Conservation (phyloP, 371 early-diverging fungal genomes). For the Sporodiniella umbellata region DNA sequence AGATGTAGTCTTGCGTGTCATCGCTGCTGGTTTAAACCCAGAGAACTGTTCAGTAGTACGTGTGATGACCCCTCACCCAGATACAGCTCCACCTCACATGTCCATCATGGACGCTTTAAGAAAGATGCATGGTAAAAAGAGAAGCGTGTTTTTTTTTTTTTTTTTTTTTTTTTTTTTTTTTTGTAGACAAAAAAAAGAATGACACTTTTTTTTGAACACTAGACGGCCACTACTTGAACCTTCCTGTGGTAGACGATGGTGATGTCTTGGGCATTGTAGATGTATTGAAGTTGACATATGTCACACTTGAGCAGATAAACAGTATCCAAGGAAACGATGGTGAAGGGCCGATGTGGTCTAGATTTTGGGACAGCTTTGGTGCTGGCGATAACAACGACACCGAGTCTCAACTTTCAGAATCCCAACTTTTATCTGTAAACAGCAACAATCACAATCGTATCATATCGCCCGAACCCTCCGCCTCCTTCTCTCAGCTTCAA, state of each 20-base stretch:
- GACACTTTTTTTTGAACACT: too few species aligned
- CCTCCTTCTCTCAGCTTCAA: slow-evolving; percentile 30
- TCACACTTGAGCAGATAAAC: slow-evolving; percentile 59
- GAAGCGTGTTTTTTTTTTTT: too few species aligned
- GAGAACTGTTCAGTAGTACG: slow-evolving; percentile 82
- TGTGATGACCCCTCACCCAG: slow-evolving; percentile 94
- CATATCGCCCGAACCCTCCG: slow-evolving; percentile 41
- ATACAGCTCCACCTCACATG: slow-evolving; percentile 72
- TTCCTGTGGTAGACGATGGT: slow-evolving; percentile 77
- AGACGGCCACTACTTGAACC: slow-evolving; percentile 81
- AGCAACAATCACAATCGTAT: slow-evolving; percentile 10
- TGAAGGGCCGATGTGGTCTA: slow-evolving; percentile 50
- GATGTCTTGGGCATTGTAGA: slow-evolving; percentile 84
- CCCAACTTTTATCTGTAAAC: slow-evolving; percentile 18
- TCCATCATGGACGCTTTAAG: slow-evolving; percentile 85
- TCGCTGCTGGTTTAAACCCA: slow-evolving; percentile 87
- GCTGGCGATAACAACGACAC: slow-evolving; percentile 28
- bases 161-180: too few species aligned
- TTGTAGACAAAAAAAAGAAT: not conserved
- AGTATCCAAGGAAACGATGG: slow-evolving; percentile 38
- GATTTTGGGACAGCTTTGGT: slow-evolving; percentile 53
- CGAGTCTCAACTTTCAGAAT: slow-evolving; percentile 38
- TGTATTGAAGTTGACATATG: slow-evolving; percentile 83
- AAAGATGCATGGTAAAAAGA: slow-evolving; percentile 72
- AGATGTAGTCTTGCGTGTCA: slow-evolving; percentile 89